Conservation (phyloP, 2,329 filamentous ascomycete species). For the Erysiphe neolycopersici region DNA sequence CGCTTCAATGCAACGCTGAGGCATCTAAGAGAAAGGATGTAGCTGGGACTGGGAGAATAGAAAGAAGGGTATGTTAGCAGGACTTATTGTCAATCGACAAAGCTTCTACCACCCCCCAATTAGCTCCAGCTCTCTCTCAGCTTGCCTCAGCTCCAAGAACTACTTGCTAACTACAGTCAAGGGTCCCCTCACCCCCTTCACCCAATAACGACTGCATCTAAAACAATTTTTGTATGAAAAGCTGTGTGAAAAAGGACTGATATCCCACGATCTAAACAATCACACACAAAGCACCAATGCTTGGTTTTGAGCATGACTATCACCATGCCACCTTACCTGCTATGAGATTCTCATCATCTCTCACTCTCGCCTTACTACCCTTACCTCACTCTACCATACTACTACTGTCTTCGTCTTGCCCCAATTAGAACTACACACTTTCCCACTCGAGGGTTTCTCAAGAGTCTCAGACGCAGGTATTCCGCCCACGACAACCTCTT, state of each 20-base stretch:
- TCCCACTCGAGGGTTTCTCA: neutral
- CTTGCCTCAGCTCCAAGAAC: neutral
- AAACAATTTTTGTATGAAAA: constrained; percentile 4
- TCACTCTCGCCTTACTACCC: neutral
- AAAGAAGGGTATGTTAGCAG: too few species aligned
- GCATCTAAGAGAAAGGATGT: too few species aligned
- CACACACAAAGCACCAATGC: neutral
- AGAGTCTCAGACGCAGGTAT: neutral
- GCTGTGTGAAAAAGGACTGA: neutral
- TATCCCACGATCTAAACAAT: neutral
- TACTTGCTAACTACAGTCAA: neutral
- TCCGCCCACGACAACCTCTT: neutral
- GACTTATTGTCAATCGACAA: too few species aligned
- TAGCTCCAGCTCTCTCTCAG: neutral
- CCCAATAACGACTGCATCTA: constrained; percentile 1
- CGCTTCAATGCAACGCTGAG: too few species aligned
- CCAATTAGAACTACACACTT: neutral
- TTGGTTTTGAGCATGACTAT: neutral
- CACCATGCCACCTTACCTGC: neutral
- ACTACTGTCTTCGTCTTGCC: neutral
- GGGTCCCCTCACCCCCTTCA: neutral
- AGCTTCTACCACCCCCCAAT: too few species aligned
- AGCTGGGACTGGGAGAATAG: too few species aligned
- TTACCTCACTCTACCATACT: neutral
- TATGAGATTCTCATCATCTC: neutral